A percentile compares a stretch with the other conserved stretches of the same genome.
These are phyloP conservation scores for Yamadazyma dendronema DNA, from an alignment of 1,139 yeast species.

Conservation along the genomic window DNA sequence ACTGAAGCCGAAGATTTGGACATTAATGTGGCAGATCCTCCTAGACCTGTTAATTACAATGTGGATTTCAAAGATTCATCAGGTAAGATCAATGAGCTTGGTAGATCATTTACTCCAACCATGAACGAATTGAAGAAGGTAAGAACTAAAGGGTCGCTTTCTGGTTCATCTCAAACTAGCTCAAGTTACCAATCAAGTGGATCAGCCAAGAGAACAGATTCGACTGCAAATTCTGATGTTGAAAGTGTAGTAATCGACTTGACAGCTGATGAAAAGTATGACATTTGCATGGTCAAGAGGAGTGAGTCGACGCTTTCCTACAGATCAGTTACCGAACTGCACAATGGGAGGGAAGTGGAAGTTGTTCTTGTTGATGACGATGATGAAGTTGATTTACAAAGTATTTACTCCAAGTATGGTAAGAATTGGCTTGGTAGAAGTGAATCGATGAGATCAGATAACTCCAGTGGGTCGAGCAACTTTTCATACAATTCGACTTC, in stretches of 20 bases:
- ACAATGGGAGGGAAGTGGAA: conserved; percentile 44
- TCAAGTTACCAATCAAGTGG: conserved; percentile 35
- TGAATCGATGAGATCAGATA: conserved; percentile 17
- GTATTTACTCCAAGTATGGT: conserved; percentile 46
- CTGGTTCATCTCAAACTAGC: conserved; percentile 12
- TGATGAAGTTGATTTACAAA: conserved; percentile 28
- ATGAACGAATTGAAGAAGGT: conserved; percentile 11
- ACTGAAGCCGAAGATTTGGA: conserved; percentile 14
- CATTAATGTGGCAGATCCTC: conserved; percentile 40
- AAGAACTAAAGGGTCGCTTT: conserved; percentile 4
- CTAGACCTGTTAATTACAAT: conserved; percentile 34
- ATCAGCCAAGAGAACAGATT: conserved; percentile 19
- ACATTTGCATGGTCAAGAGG: conserved; percentile 36
- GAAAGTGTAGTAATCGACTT: conserved; percentile 44
- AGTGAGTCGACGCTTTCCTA: conserved; percentile 35
- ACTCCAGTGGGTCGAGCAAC: conserved; percentile 16
- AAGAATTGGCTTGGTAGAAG: conserved; percentile 29
- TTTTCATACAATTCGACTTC: conserved; percentile 16
- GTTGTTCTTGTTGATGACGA: conserved; percentile 43
- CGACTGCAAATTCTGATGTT: conserved; percentile 28
- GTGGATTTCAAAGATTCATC: conserved; percentile 42
- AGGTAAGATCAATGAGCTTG: conserved; percentile 10
- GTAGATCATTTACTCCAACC: conserved; percentile 13
- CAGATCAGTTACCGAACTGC: conserved; percentile 40
- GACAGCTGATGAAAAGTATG: conserved; percentile 43